Percentiles rank a stretch among this genome's conserved stretches.
phyloP scores from a whole-genome alignment of 2,329 filamentous ascomycete genomes.

The Aureobasidium sp. region DNA sequence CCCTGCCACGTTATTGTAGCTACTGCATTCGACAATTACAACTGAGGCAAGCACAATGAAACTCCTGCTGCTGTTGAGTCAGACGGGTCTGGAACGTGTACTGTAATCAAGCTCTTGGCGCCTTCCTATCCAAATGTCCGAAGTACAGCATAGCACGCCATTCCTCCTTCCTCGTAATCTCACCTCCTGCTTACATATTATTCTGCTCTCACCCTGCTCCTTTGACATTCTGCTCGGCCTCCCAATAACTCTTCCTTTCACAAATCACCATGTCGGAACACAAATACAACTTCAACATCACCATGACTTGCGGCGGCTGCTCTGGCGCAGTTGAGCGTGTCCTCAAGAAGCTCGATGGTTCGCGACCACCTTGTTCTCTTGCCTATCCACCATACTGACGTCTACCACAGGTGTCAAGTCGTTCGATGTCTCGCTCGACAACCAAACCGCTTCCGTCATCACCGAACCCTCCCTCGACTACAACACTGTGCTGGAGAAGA shows the following conservation, averaged over 20 bases:
- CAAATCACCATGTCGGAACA: conserved; percentile 59
- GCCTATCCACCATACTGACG: not conserved
- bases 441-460: conserved; percentile 71
- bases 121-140: not conserved
- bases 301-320: conserved; percentile 94
- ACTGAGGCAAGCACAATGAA: not conserved
- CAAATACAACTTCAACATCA: conserved; percentile 91
- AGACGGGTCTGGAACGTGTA: not conserved
- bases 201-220: not conserved
- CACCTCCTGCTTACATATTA: not conserved
- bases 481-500: conserved; percentile 75
- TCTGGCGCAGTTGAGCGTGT: conserved; percentile 89
- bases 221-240: not conserved
- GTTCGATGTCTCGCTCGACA: conserved; percentile 81
- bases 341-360: conserved; percentile 85
- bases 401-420: conserved; percentile 65
- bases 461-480: conserved; percentile 64
- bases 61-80: not conserved
- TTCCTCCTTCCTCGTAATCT: conserved; percentile 1
- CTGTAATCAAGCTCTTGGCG: conserved; percentile 8
- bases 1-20: too few species aligned
- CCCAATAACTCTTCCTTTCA: not conserved
- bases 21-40: not conserved
- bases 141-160: conserved; percentile 1
- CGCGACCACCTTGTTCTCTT: conserved; percentile 25